Evolutionary conservation across 768 basidiomycete genomes (phyloP).

Genomic region (Phanerochaete sordida): DNA sequence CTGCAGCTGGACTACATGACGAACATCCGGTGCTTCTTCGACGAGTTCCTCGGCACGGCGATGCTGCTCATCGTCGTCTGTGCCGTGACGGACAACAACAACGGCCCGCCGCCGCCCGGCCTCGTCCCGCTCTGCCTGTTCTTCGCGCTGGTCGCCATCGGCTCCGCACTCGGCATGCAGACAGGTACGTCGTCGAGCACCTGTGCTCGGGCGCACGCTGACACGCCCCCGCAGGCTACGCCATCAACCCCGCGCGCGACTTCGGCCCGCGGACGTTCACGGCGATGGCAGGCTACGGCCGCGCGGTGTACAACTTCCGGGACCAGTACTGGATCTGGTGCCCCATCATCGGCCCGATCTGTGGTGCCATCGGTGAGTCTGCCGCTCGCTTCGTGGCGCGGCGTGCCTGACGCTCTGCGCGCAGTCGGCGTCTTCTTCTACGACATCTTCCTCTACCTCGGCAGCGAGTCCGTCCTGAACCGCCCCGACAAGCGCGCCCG

Average conservation of each 20-base stretch:
- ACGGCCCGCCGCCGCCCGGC: conserved; percentile 44
- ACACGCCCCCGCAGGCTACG: conserved; percentile 37
- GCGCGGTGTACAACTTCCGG: conserved; percentile 19
- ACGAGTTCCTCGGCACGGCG: conserved; percentile 53
- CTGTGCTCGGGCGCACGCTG: background rate
- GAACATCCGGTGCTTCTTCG: conserved; percentile 40
- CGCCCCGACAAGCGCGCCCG: conserved; percentile 26
- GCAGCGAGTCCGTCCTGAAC: conserved; percentile 53
- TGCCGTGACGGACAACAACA: conserved; percentile 50
- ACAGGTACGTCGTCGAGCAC: conserved; percentile 30
- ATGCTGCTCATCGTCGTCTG: conserved; percentile 53
- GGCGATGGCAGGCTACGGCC: conserved; percentile 69
- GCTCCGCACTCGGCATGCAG: conserved; percentile 55
- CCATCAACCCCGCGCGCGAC: conserved; percentile 71
- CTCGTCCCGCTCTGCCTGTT: conserved; percentile 55
- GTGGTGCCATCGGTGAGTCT: conserved; percentile 43
- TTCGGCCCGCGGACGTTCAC: conserved; percentile 66
- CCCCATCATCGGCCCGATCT: conserved; percentile 54
- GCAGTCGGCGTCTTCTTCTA: conserved; percentile 48
- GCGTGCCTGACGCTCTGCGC: background rate
- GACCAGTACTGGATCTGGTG: conserved; percentile 78
- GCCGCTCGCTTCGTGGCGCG: background rate
- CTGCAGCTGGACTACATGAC: conserved; percentile 35
- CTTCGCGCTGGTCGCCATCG: conserved; percentile 54
- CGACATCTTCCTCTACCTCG: conserved; percentile 55